A percentile compares a stretch with the other conserved stretches of the same genome.
Evolutionary conservation across 2,329 filamentous ascomycete genomes (phyloP).

Genomic region (Myotisia sp.): DNA sequence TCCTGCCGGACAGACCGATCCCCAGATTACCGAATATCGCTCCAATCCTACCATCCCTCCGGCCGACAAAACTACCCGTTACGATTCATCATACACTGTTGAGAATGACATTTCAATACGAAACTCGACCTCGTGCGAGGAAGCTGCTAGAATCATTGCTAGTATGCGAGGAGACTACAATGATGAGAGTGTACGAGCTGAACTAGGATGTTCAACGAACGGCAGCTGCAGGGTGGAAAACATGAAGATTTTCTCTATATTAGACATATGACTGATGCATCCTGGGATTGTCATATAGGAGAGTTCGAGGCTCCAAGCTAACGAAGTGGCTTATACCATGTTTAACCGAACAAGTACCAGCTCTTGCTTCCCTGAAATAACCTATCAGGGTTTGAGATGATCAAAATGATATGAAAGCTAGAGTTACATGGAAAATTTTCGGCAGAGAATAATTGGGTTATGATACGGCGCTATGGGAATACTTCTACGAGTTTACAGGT

Average conservation of each 20-base stretch:
- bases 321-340: too few relatives aligned
- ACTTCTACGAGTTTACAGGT: too few relatives aligned
- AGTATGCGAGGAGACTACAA: conserved; percentile 12
- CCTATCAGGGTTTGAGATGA: too few relatives aligned
- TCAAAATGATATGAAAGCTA: too few relatives aligned
- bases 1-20: neutral
- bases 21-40: neutral
- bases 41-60: conserved; percentile 4
- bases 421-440: too few relatives aligned
- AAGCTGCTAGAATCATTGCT: conserved; percentile 14
- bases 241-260: conserved; percentile 12
- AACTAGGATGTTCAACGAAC: conserved; percentile 13
- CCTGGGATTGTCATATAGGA: too few relatives aligned
- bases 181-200: conserved; percentile 9
- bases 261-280: conserved; percentile 13
- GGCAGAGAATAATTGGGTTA: too few relatives aligned
- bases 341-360: too few relatives aligned
- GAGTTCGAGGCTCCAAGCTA: too few relatives aligned
- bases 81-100: neutral
- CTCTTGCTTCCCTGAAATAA: too few relatives aligned
- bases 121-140: conserved; percentile 13
- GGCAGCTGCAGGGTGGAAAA: conserved; percentile 12
- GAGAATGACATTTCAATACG: neutral
- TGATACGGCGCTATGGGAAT: too few relatives aligned
- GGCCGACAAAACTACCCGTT: conserved; percentile 27